A percentile compares a stretch with the other conserved stretches of the same genome.
These are phyloP conservation scores for Cordia subcordata DNA, from an alignment of 257 asterid species.

Conservation along the genomic window DNA sequence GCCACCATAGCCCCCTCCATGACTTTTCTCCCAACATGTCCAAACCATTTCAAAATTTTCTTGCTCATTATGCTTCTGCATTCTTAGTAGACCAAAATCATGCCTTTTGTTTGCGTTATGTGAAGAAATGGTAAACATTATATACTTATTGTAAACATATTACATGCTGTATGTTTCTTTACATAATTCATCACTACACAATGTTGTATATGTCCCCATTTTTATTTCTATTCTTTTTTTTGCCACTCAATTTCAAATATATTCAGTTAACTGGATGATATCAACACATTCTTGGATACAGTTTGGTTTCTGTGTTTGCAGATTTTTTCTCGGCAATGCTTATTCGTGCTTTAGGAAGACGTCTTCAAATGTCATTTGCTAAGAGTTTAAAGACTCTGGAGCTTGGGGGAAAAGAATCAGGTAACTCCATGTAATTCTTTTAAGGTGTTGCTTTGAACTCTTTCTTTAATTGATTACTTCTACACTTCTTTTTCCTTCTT, in stretches of 20 bases:
- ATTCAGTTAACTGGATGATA: conserved; percentile 16
- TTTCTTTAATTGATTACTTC: background rate
- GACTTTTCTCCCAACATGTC: too few species aligned
- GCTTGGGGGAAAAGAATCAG: conserved; percentile 43
- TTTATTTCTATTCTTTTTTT: too few species aligned
- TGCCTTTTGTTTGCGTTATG: too few species aligned
- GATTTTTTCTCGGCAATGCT: conserved; percentile 77
- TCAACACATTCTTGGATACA: conserved; percentile 73
- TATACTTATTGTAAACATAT: too few species aligned
- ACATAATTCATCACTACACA: too few species aligned
- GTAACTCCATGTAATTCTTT: conserved; percentile 18
- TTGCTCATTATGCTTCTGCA: too few species aligned
- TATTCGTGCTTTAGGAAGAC: conserved; percentile 69
- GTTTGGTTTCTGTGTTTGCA: conserved; percentile 88
- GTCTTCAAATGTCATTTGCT: conserved; percentile 50
- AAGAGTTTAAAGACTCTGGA: conserved; percentile 54
- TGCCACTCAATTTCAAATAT: background rate
- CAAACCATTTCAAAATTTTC: too few species aligned
- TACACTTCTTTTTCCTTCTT: background rate
- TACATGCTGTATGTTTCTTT: too few species aligned
- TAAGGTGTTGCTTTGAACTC: background rate
- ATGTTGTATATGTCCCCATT: too few species aligned
- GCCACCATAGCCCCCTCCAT: too few species aligned
- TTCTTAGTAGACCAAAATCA: too few species aligned
- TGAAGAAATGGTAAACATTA: too few species aligned